These are phyloP conservation scores for Phylloporus sp. DNA, from an alignment of 768 basidiomycete species.

Conservation along the genomic window DNA sequence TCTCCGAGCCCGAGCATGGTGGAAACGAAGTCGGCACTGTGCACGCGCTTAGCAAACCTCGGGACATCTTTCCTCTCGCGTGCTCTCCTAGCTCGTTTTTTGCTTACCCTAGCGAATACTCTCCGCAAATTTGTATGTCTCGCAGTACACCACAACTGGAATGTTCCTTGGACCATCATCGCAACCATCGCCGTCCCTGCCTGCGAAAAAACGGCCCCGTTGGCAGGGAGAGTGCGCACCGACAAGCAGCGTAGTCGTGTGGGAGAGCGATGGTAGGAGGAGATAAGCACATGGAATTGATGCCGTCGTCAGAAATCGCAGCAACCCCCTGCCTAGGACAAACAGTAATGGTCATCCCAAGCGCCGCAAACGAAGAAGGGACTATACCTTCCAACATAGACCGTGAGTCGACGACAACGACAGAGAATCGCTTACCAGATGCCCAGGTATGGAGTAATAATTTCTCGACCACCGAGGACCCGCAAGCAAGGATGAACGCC, in stretches of 20 bases:
- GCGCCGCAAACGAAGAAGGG: background rate
- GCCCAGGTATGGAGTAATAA: constrained; percentile 73
- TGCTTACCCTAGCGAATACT: constrained; percentile 89
- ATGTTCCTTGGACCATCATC: constrained; percentile 88
- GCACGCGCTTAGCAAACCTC: constrained; percentile 1
- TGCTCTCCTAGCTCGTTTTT: constrained; percentile 87
- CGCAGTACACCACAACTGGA: constrained; percentile 94
- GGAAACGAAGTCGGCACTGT: constrained; percentile 29
- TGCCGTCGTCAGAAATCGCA: constrained; percentile 62
- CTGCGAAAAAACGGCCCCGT: constrained; percentile 89
- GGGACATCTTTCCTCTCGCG: background rate
- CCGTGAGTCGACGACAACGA: constrained; percentile 91
- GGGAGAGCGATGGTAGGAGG: constrained; percentile 80
- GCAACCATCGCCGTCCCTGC: constrained; percentile 95
- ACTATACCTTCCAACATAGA: constrained; percentile 81
- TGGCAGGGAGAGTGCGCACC: constrained; percentile 91
- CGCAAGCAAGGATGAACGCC: constrained; percentile 27
- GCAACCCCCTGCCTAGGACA: constrained; percentile 65
- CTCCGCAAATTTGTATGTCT: constrained; percentile 98
- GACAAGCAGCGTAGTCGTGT: constrained; percentile 79
- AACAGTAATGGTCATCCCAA: background rate
- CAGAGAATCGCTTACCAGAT: constrained; percentile 75
- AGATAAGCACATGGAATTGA: constrained; percentile 85
- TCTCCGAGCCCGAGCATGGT: constrained; percentile 8
- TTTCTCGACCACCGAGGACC: constrained; percentile 93